phyloP scores from a whole-genome alignment of 208 protist genomes.

The Acanthamoeba castellanii region DNA sequence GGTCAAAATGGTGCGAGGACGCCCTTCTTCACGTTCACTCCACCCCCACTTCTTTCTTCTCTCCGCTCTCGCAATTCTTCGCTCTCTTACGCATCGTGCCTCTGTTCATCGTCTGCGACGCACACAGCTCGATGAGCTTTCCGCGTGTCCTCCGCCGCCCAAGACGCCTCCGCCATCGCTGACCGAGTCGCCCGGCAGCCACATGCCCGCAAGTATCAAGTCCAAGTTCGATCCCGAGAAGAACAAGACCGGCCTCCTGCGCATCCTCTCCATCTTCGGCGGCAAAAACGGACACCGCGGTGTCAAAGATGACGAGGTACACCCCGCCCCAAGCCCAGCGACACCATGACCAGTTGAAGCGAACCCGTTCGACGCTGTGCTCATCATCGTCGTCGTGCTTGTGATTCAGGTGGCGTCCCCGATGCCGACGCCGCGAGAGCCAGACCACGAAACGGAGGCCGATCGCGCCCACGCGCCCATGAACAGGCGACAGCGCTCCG shows the following conservation, averaged over 20 bases:
- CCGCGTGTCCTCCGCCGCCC: conserved; percentile 14
- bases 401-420: neutral
- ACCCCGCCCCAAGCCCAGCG: too few species aligned
- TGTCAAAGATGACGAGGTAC: neutral
- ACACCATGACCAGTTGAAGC: too few species aligned
- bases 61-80: neutral
- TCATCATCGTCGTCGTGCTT: neutral
- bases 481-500: neutral
- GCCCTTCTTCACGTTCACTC: too few species aligned
- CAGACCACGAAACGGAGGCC: neutral
- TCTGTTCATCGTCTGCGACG: too few species aligned
- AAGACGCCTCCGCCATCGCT: neutral
- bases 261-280: conserved; percentile 56
- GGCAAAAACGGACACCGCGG: conserved; percentile 7
- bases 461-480: neutral
- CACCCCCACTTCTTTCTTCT: neutral
- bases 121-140: conserved; percentile 5
- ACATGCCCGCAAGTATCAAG: neutral
- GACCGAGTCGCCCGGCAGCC: neutral
- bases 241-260: conserved; percentile 49
- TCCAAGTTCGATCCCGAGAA: conserved; percentile 45
- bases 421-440: neutral
- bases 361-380: neutral
- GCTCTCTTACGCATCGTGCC: too few species aligned
- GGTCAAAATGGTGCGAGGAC: neutral